Evolutionary conservation across 768 basidiomycete species (phyloP), one percentile per base, ranked within the genome.

Genomic region (Suillus luteus): DNA sequence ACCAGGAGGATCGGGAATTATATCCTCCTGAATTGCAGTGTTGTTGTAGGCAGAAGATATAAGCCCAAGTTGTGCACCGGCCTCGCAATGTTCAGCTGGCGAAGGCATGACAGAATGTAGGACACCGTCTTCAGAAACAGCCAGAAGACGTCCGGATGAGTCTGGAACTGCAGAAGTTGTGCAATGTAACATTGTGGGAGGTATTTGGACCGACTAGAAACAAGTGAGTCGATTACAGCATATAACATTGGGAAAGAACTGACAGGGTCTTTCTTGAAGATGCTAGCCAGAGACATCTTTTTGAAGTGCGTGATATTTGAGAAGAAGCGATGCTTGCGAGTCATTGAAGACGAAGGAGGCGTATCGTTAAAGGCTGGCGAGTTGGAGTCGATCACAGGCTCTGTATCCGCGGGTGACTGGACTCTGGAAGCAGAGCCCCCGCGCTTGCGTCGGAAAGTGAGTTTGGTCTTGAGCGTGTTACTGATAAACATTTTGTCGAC

Each of bases 1-100:
- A 3, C 74, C 74, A 19, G 57, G 57, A 58, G 57, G 57, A 27
- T 41, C 24, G 6, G 27, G 57, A 1, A 12, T 43, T 19, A 41
- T 12, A 31, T 41, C 40, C 17, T 58, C 57, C 35, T 43, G 57
- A 19, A 7, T 40, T 15, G 31, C 31, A 31, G 31, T 31, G 31
- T 31, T 4, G 31, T 31, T 31, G 31, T 31, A 31, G 31, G 31
- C 14, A 11, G 57, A 58, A 31, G 57, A 41, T 19, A 58, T 19
- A n/a, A 41, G 27, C 11, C 40, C 40, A 27, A 41, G 41, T 11
- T 41, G 40, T 19, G 24, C 0, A n/a, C 24, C 40, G 6, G 40
- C 1, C 17, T 58, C 40, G 3, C 24, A 27, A 41, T 27, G 57
- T 58, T 31, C 17, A 41, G 40, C 7, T 31, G 9, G 24, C 40